Evolutionary conservation across 345 rosid genomes (phyloP), one percentile per base, ranked within the genome.

Genomic region (Arabidopsis arenosa): DNA sequence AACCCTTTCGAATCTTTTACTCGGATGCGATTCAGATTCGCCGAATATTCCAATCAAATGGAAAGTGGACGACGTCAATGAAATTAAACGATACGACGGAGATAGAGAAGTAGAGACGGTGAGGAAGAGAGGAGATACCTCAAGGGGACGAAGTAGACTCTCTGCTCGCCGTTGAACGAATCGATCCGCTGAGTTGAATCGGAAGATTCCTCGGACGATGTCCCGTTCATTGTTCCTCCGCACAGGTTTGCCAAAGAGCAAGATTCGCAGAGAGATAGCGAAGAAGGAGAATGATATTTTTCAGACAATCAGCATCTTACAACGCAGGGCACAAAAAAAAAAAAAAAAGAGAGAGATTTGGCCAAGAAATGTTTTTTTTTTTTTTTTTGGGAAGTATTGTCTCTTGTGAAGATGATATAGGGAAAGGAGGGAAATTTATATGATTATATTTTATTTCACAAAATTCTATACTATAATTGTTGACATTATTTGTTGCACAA

Each of bases 111-210:
- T 39, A 37, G 10, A 26, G 33, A 45, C 15, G 26, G 3, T 4
- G 66, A 40, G 13, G 1, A 9, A 11, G 4, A 4, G 41, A 17
- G 73, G 44, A 37, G 73, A 54, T 41, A 92, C 98, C 97, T 88
- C 79, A 79, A 81, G 9, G 99, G 96, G 36, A 90, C 98, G 76
- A 92, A 87, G 90, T 92, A 92, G 81, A 95, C 87, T 33, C 97
- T 88, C 85, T 89, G 97, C 79, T 87, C 92, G 80, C 82, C 89
- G 82, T 77, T 79, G 81, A 81, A 86, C 23, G 91, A 80, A 80
- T 87, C 89, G 80, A 86, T 54, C 60, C 79, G 85, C 74, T 64
- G 85, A 83, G 90, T 71, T 66, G 86, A 85, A 86, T 77, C 88
- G 76, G 87, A 77, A 80, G 76, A 81, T 75, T 80, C 87, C 48